Percentiles rank a stretch among this genome's conserved stretches.
Conservation (phyloP, 106 monocot species). For the Posidonia australis region DNA sequence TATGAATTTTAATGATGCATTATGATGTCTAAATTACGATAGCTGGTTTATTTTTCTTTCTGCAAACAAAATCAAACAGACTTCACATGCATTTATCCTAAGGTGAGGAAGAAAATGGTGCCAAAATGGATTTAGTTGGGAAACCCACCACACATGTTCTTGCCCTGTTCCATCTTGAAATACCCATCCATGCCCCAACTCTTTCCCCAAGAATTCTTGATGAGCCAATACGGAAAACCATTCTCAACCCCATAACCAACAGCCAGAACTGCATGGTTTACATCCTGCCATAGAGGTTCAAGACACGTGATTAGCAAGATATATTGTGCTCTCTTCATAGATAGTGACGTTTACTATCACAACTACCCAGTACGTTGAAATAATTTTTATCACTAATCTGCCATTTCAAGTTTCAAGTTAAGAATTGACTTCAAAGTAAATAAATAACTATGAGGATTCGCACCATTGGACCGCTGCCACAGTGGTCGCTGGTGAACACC, state of each 20-base stretch:
- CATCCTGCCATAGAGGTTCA: constrained; percentile 14
- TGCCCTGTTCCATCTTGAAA: constrained; percentile 97
- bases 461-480: constrained; percentile 62
- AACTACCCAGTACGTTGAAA: neutral
- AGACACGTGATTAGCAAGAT: neutral
- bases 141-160: constrained; percentile 95
- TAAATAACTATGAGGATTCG: constrained; percentile 10
- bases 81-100: too few species aligned
- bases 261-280: constrained; percentile 30
- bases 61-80: too few species aligned
- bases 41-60: too few species aligned
- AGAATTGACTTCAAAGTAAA: neutral
- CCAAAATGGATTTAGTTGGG: neutral
- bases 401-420: neutral
- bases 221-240: constrained; percentile 27
- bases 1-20: too few species aligned
- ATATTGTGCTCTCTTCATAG: neutral
- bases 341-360: neutral
- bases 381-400: neutral
- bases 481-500: constrained; percentile 63
- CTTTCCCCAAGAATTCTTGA: constrained; percentile 28
- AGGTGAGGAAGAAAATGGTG: neutral
- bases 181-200: constrained; percentile 74
- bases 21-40: too few species aligned
- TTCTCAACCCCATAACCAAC: constrained; percentile 28